Evolutionary conservation across 2,329 filamentous ascomycete species (phyloP), one percentile per base, ranked within the genome.

Genomic region (Aspergillus fumigatus): DNA sequence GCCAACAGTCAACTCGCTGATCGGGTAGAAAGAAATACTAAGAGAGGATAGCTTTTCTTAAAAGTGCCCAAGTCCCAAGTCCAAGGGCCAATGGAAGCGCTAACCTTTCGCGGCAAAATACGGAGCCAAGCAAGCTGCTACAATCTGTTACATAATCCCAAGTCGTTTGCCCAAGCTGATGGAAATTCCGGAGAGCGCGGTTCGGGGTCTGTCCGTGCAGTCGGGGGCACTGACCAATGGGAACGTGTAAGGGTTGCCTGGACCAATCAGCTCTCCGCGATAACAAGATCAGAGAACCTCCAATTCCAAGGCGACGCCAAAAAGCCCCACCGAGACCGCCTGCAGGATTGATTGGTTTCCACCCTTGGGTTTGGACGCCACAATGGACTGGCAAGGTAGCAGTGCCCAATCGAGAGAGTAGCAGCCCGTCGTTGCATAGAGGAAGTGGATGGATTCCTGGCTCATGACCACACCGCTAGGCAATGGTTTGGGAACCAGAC

Each of bases 151-250:
- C 49, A 40, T 51, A 51, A 51, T 40, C 19, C 9, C 29, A 25
- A 32, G 19, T n/a, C 27, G 27, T 51, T 45, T 23, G 25, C 38
- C 57, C 53, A 54, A 38, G n/a, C 50, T 35, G 17, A 41, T 23
- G 23, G 47, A 27, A 38, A 27, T 32, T 35, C 43, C 17, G 41
- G 47, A 52, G 49, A 52, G 19, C 23, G 52, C 47, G 52, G 43
- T 57, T 64, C 62, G 62, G 62, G 56, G 52, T 53, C 56, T 62
- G 61, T 62, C 61, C 58, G 61, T 63, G 61, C 62, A 54, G 56
- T 49, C 51, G 32, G 48, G 19, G 51, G 50, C 52, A 56, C 55
- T 58, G 60, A 21, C 58, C 60, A 60, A 60, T 59, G 23, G 56
- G 26, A 60, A 58, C 51, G 53, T 51, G 51, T 43, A 26, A 23